Base-by-base conservation (phyloP, 2,329 filamentous ascomycete species). In the Fusarium sp. region DNA sequence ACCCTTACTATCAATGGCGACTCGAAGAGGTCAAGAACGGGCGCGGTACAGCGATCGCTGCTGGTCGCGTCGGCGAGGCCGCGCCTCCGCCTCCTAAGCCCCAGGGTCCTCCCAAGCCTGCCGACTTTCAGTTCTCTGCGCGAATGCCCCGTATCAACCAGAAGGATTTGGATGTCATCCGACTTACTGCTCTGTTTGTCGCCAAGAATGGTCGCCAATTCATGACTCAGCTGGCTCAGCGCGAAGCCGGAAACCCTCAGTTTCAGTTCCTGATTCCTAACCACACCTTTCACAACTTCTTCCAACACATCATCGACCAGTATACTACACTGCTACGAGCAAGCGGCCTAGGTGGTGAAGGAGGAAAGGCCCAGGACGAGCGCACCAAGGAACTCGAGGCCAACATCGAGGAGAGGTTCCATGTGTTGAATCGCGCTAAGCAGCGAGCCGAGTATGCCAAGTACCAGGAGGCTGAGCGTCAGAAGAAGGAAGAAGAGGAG, bases 101-200 rank as follows among this genome's bases (percentile, higher is more conserved):
- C 50, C 90, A 93, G 82, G 96, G 95, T 25, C 96, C 96, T 9
- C 92, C 93, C 50, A 92, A 95, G 80, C 97, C 97, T 18, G 90
- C 93, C 67, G 93, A 95, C 78, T 98, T 97, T 80, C 91, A 94
- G 77, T 99, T 98, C 85, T 98, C 95, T 66, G 95, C 97, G 77
- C 93, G 95, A 81, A 98, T 98, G 94, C 97, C 97, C 67, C 96
- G 95, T 77, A 98, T 99, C 85, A 98, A 93, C 84, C 95, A 97
- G 74, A 94, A 97, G 83, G 97, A 99, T 87, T 86, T 98, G 73
- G 91, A 92, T 77, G 87, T 92, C 59, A 87, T 93, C 66, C 88
- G 90, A 66, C 84, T 98, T 80, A 98, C 96, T 39, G 97, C 97
- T 23, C 87, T 97, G 30, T 98, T 97, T 83, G 95, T 96, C 59